Base-by-base conservation (phyloP, 2,329 filamentous ascomycete genomes). In the Aspergillus arachidicola region DNA sequence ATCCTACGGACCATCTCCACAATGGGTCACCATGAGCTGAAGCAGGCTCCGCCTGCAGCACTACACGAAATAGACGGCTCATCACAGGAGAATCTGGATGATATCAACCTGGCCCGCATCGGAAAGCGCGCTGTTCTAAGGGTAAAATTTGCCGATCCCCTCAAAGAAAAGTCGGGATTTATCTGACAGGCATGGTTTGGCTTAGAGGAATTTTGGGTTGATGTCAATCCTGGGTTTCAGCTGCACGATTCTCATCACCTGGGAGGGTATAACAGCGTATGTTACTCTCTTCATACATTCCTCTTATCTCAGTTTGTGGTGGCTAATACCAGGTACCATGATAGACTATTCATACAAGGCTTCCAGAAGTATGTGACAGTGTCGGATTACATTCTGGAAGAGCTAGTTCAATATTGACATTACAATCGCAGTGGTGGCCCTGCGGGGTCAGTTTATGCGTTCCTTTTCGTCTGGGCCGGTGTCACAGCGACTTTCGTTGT, bases 211-310 rank as follows among this genome's bases (percentile, higher is more conserved):
- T 58, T 80, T 79, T 57, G 73, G 78, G 6, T 72, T 79, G 60
- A 66, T 80, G 57, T 79, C 78, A 3, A 79, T 78, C 26, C 71
- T 79, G 45, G 78, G 78, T 12, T 79, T 80, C 64, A 77, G 76
- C 43, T 76, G 74, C 61, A 78, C 77, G 6, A 72, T 80, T 56
- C 74, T 79, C 68, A 70, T 71, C 36, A 79, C 77, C 6, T 80
- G 78, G 78, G 78, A 80, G 63, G 77, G 73, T 6, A 54, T 54
- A n/a, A 12, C 30, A 14, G 30, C 32, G 51, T 54, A 54, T 6
- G 70, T 78, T 54, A 66, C 78, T 11, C 72, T 75, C 76, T 12
- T 16, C 7, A 53, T n/a, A 7, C 4, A 16, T 12, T 1, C 2
- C 16, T 11, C 30, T 12, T 4, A 3, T 34, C 12, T 54, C 7